phyloP scores from a whole-genome alignment of 202 grass and related monocot species.

The Schoenoplectus tabernaemontani region DNA sequence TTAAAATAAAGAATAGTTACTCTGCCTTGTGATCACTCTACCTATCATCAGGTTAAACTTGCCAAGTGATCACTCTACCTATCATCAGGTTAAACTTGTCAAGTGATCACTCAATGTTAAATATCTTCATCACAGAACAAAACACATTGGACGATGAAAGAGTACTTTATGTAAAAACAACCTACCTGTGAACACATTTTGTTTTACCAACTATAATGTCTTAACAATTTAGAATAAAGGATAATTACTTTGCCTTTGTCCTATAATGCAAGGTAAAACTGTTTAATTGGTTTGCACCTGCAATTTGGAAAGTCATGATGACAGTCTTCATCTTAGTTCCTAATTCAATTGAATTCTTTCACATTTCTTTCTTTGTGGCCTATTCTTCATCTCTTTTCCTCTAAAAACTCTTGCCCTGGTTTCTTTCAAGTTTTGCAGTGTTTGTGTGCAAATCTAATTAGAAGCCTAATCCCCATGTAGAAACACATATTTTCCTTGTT shows the following conservation, averaged over 20 bases:
- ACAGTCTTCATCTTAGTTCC: neutral
- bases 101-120: too few relatives aligned
- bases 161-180: too few relatives aligned
- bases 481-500: neutral
- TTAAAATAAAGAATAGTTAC: neutral
- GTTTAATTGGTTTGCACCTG: neutral
- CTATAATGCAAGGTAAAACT: neutral
- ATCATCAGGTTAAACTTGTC: too few relatives aligned
- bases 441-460: neutral
- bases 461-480: neutral
- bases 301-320: neutral
- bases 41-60: too few relatives aligned
- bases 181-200: too few relatives aligned
- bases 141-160: too few relatives aligned
- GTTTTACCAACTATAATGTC: too few relatives aligned
- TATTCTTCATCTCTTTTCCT: neutral
- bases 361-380: neutral
- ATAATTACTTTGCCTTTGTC: neutral
- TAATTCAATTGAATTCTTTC: neutral
- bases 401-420: neutral
- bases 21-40: too few relatives aligned
- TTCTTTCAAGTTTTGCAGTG: neutral
- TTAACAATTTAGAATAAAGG: too few relatives aligned
- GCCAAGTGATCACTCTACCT: too few relatives aligned
- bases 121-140: too few relatives aligned